phyloP scores from a whole-genome alignment of 176 grass and related monocot species.

The Cymbopogon citratus region DNA sequence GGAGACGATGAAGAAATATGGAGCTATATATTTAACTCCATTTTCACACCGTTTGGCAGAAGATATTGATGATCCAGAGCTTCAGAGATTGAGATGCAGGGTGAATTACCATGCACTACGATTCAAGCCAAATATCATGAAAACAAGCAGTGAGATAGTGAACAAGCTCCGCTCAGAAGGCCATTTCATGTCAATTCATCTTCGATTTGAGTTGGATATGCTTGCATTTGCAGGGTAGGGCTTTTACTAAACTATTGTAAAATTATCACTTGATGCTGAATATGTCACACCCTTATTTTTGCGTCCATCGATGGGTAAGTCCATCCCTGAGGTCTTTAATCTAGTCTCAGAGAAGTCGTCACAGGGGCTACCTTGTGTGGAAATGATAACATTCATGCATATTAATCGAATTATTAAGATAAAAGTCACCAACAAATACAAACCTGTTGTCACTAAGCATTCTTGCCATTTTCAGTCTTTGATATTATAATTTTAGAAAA shows the following conservation, averaged over 20 bases:
- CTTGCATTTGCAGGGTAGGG: slow-evolving; percentile 95
- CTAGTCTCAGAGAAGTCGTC: not conserved
- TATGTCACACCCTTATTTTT: not conserved
- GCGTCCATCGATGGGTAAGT: not conserved
- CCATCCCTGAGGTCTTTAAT: not conserved
- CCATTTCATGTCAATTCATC: slow-evolving; percentile 98
- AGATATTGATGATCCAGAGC: slow-evolving; percentile 79
- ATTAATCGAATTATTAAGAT: not conserved
- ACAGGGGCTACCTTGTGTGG: not conserved
- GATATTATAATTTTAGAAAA: not conserved
- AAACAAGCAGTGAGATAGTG: slow-evolving; percentile 87
- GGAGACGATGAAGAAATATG: slow-evolving; percentile 85
- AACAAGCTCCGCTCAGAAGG: slow-evolving; percentile 78
- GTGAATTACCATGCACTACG: slow-evolving; percentile 96
- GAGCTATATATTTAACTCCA: slow-evolving; percentile 92
- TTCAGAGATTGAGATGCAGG: slow-evolving; percentile 95
- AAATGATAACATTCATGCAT: slow-evolving; percentile 9
- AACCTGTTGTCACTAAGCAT: not conserved
- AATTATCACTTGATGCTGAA: not conserved
- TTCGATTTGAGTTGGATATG: slow-evolving; percentile 99
- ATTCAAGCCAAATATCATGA: slow-evolving; percentile 91
- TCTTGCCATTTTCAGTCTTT: slow-evolving; percentile 9
- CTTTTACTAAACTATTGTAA: slow-evolving; percentile 2
- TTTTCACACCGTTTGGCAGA: slow-evolving; percentile 95
- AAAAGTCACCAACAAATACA: not conserved